Evolutionary conservation across 495 filamentous ascomycete species (phyloP), one percentile per base, ranked within the genome.

Genomic region (Xylaria curta): DNA sequence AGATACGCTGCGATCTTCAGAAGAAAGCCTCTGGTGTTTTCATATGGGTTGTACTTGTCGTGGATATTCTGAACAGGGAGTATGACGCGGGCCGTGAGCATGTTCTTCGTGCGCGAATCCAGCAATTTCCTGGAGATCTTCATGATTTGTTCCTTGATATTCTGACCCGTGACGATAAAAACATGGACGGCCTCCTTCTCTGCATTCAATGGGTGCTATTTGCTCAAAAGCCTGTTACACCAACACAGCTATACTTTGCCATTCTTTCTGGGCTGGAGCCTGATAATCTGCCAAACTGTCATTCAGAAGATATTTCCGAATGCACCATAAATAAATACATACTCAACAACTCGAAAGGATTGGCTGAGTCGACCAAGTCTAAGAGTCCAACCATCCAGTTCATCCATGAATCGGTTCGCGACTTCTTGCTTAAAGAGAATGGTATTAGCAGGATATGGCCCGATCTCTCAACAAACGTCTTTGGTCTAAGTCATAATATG

Each of bases 21-120:
- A 46, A 70, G 0, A 87, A 84, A 72, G 75, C 85, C 42, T 72
- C 78, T 6, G 83, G 85, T 0, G 72, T 87, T 12, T 88, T 88
- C 46, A 81, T 87, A 73, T 88, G 85, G 85, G 80, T 84, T 17
- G 78, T 83, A 2, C 71, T 85, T 1, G 83, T 87, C 26, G 80
- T 84, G 12, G 76, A 80, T 3, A 85, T 86, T 19, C 72, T 87
- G 13, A 85, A 84, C 66, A 78, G 74, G 26, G 82, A 85, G 64
- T 75, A 79, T 66, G 73, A 70, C 12, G 47, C 47, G 9, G 47
- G 47, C n/a, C 8, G n/a, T 24, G 12, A 24, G 7, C n/a, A 51
- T 13, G 7, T 2, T n/a, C 47, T 51, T 8, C 47, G n/a, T 8
- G 47, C 7, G n/a, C 47, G 47, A n/a, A 51, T 51, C 24, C 19